Evolutionary conservation across 768 basidiomycete genomes (phyloP).

Genomic region (Boletus pseudo-olivaceus): DNA sequence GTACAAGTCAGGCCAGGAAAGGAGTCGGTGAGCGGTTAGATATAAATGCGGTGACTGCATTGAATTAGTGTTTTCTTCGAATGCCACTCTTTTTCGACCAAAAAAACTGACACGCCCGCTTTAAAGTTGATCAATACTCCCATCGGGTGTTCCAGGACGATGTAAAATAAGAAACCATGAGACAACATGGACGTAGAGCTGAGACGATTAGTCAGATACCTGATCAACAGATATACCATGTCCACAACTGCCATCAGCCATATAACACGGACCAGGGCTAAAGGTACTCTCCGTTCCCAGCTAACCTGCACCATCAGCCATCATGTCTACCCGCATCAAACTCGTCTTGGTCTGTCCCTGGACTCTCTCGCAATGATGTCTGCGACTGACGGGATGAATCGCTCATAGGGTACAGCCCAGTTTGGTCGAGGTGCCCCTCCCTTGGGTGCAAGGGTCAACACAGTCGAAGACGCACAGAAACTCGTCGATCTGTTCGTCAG

Average conservation of each 20-base stretch:
- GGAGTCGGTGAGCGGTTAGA: constrained; percentile 23
- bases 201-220: neutral
- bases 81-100: neutral
- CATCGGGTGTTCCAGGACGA: neutral
- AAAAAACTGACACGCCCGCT: neutral
- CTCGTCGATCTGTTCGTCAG: constrained; percentile 16
- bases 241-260: neutral
- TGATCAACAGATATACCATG: neutral
- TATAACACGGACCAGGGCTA: neutral
- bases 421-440: constrained; percentile 13
- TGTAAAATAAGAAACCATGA: neutral
- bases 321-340: constrained; percentile 6
- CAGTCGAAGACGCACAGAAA: constrained; percentile 15
- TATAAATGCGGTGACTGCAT: constrained; percentile 13
- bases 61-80: constrained; percentile 16
- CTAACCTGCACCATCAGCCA: neutral
- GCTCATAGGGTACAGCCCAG: constrained; percentile 10
- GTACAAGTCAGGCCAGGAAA: constrained; percentile 26
- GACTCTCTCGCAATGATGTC: neutral
- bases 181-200: neutral
- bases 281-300: neutral
- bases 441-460: constrained; percentile 11
- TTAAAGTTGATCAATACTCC: neutral
- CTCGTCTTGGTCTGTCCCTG: constrained; percentile 4
- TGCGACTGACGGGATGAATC: neutral